Evolutionary conservation across 306 rosid genomes (phyloP), one percentile per base, ranked within the genome.

Genomic region (Hippophae gyantsensis): DNA sequence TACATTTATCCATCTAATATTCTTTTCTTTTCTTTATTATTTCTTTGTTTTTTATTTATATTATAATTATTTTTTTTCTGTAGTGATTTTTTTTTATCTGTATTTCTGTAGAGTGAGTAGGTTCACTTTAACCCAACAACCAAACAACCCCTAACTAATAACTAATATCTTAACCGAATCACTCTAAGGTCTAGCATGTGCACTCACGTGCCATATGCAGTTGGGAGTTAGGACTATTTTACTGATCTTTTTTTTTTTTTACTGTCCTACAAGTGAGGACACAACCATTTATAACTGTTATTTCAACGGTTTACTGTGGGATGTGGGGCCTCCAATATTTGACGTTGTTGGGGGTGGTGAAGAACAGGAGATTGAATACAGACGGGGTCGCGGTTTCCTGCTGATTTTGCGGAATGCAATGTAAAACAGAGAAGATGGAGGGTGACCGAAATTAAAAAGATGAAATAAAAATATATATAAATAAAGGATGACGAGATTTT

Each of bases 331-430:
- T 0, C 38, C 47, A 9, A 43, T 32, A 2, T 47, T 67, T 27
- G 69, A 74, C 78, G 74, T 55, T 32, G 48, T 18, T 18, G 42
- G 67, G 57, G 4, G 38, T 13, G 25, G 58, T 49, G 10, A 48
- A 18, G 18, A 18, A 18, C 18, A 18, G 18, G 0, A 41, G 61
- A 59, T 65, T 8, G 69, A 69, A 75, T 72, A 78, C 84, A 69
- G 80, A 67, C 25, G 52, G 68, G 53, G 65, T 60, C 79, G 74
- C 72, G 61, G 77, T 59, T 78, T 63, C 60, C 66, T 60, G 86
- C 86, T 74, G 81, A 81, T 69, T 78, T 81, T 74, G 56, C 79
- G 86, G 71, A 56, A 53, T 58, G 43, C 52, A 68, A 54, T 49
- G 61, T 38, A 73, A 66, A 71, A 27, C 38, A 27, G 38, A 27